phyloP scores from a whole-genome alignment of 2,329 filamentous ascomycete species.

The Colletotrichum eleusines region DNA sequence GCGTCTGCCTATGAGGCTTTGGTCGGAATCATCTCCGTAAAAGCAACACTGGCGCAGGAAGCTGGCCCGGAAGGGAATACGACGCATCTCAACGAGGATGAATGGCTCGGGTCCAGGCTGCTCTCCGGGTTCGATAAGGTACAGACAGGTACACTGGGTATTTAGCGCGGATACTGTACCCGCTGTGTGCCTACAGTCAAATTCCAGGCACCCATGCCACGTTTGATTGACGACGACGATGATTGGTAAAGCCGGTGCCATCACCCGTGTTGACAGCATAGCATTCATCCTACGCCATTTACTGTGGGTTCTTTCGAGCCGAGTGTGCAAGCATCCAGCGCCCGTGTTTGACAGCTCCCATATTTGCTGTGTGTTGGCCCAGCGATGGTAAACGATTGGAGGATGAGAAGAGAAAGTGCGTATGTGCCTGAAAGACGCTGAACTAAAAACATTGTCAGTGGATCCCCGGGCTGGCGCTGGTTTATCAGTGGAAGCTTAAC shows the following conservation, averaged over 20 bases:
- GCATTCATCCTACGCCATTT: background rate
- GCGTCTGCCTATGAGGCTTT: no score
- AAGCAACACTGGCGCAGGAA: background rate
- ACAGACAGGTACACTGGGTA: no score
- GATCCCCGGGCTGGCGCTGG: background rate
- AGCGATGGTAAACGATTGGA: background rate
- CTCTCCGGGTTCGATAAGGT: background rate
- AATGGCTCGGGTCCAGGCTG: background rate
- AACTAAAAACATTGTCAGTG: background rate
- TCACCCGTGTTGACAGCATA: background rate
- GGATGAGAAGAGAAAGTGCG: background rate
- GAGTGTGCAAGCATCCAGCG: background rate
- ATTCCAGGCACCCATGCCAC: background rate
- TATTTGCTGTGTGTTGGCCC: background rate
- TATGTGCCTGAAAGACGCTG: background rate
- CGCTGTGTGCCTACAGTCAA: background rate
- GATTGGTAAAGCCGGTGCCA: background rate
- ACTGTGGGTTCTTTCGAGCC: background rate
- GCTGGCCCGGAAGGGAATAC: no score
- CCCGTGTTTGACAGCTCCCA: no score
- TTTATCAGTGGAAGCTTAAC: slow-evolving; percentile 14
- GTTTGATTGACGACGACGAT: background rate
- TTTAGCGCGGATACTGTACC: background rate
- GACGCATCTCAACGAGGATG: no score
- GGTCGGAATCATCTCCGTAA: no score